A percentile compares a stretch with the other conserved stretches of the same genome.
phyloP scores from a whole-genome alignment of 1,284 basidiomycete species.

The Ustilago cynodontis region DNA sequence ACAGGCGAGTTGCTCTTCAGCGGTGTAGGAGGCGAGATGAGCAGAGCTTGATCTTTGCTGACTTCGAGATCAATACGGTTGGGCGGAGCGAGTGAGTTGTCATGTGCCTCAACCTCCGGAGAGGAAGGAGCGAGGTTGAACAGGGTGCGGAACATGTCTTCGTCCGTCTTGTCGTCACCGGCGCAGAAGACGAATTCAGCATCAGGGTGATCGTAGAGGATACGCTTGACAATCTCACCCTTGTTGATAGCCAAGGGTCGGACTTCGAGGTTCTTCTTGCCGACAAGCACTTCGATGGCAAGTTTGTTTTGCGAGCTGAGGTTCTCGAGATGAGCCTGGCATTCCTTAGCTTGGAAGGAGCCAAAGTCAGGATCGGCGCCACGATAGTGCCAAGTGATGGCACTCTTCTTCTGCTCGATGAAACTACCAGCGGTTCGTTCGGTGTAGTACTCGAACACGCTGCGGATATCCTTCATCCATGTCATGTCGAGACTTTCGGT shows the following conservation, averaged over 20 bases:
- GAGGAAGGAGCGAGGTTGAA: constrained; percentile 47
- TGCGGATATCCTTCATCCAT: constrained; percentile 95
- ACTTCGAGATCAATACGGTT: neutral
- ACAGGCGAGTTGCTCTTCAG: constrained; percentile 35
- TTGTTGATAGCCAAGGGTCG: constrained; percentile 95
- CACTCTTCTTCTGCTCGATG: constrained; percentile 96
- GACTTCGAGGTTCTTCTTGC: constrained; percentile 98
- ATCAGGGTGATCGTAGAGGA: constrained; percentile 90
- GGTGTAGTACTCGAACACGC: constrained; percentile 96
- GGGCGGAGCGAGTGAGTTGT: neutral
- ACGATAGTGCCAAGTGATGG: constrained; percentile 98
- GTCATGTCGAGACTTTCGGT: constrained; percentile 93
- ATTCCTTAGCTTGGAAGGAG: constrained; percentile 77
- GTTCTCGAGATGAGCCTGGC: constrained; percentile 94
- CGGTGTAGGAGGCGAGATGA: constrained; percentile 57
- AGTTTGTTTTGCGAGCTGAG: constrained; percentile 71
- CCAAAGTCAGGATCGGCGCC: constrained; percentile 95
- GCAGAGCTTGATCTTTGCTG: constrained; percentile 24
- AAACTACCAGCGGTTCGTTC: constrained; percentile 93
- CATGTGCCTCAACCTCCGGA: constrained; percentile 24
- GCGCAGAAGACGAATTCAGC: constrained; percentile 96
- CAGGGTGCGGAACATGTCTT: constrained; percentile 68
- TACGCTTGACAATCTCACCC: constrained; percentile 96
- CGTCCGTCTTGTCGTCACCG: constrained; percentile 91
- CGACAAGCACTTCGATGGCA: constrained; percentile 72